Evolutionary conservation across 352 stramenopile species (phyloP).

Genomic region (Pythium vanterpoolii): DNA sequence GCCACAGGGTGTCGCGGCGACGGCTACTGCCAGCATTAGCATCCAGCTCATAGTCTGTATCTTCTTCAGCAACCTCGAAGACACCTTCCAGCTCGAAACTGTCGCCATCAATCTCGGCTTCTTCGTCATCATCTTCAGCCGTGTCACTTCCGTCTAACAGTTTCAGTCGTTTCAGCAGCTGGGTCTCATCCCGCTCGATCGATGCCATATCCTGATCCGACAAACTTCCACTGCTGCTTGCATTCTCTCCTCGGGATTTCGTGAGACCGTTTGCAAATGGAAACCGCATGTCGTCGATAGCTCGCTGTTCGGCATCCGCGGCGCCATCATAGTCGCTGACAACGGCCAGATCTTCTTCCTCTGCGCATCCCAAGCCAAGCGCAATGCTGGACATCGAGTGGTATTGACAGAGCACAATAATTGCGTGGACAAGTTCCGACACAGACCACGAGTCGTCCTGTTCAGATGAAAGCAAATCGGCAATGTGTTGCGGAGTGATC

Average conservation of each 20-base stretch:
- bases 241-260: constrained; percentile 4
- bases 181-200: constrained; percentile 73
- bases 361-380: constrained; percentile 64
- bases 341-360: constrained; percentile 73
- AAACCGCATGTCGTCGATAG: constrained; percentile 11
- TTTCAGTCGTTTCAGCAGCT: constrained; percentile 67
- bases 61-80: constrained; percentile 32
- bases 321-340: constrained; percentile 49
- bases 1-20: constrained; percentile 69
- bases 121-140: neutral
- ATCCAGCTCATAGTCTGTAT: neutral
- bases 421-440: constrained; percentile 82
- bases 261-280: constrained; percentile 7
- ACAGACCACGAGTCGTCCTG: constrained; percentile 83
- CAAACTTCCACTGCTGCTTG: constrained; percentile 45
- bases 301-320: constrained; percentile 27
- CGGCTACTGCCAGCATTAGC: constrained; percentile 11
- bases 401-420: constrained; percentile 80
- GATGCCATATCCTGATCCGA: constrained; percentile 58
- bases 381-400: constrained; percentile 82
- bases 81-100: constrained; percentile 53
- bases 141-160: constrained; percentile 19
- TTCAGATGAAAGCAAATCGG: constrained; percentile 60
- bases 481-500: constrained; percentile 72
- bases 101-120: constrained; percentile 29